These are phyloP conservation scores for Polysphondylium violaceum DNA, from an alignment of 78 protist species.

Conservation along the genomic window DNA sequence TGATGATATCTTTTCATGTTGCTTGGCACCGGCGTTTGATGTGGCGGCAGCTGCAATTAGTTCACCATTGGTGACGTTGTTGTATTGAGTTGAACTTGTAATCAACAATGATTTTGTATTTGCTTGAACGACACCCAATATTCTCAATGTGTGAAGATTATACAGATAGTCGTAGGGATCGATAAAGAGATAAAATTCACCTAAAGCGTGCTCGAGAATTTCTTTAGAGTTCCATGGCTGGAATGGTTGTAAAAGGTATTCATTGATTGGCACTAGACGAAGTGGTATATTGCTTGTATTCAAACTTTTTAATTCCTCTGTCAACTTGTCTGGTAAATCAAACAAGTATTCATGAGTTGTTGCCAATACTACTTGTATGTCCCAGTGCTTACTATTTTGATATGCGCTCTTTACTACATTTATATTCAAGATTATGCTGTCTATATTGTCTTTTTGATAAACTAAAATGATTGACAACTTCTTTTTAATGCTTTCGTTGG, in stretches of 20 bases:
- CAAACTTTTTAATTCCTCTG: no score
- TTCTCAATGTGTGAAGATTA: neutral
- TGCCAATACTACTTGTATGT: no score
- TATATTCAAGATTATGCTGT: no score
- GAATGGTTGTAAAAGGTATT: neutral
- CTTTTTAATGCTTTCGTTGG: no score
- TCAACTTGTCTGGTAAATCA: no score
- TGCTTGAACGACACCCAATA: neutral
- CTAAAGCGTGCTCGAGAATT: neutral
- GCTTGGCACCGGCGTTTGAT: neutral
- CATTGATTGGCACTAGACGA: neutral
- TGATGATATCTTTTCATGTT: neutral
- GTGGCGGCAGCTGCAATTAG: neutral
- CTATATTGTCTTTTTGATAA: no score
- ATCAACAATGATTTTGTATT: neutral
- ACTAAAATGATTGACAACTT: no score
- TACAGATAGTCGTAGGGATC: constrained; percentile 13
- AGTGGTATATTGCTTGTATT: neutral
- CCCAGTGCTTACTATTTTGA: no score
- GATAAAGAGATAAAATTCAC: constrained; percentile 13
- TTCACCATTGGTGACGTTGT: neutral
- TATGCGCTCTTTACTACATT: no score
- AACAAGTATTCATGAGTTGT: no score
- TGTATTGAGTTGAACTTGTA: neutral
- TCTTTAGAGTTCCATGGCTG: constrained; percentile 49